A percentile compares a stretch with the other conserved stretches of the same genome.
Evolutionary conservation across 306 rosid species (phyloP).

Genomic region (Cotoneaster glaucophyllus): DNA sequence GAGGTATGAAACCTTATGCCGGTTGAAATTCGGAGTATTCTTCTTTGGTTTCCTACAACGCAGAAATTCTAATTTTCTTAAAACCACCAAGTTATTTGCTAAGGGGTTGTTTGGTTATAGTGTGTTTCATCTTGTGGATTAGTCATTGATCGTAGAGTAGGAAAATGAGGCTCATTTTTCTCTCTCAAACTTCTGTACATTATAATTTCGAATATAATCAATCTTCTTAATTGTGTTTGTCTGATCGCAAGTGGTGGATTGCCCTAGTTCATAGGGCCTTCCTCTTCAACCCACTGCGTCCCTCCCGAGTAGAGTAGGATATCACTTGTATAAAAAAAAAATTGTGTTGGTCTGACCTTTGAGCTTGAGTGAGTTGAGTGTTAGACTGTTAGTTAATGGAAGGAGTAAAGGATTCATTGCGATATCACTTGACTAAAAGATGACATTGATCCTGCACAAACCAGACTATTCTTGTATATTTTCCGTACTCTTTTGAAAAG

Average conservation of each 20-base stretch:
- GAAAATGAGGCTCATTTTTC: not conserved
- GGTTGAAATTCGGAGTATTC: slow-evolving; percentile 20
- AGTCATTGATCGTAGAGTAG: slow-evolving; percentile 1
- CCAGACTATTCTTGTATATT: not conserved
- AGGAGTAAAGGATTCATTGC: not conserved
- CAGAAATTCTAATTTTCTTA: slow-evolving; percentile 4
- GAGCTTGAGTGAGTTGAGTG: not conserved
- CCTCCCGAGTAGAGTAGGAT: no score
- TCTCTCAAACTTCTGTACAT: not conserved
- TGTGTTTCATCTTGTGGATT: not conserved
- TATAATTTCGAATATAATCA: not conserved
- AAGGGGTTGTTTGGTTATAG: slow-evolving; percentile 6
- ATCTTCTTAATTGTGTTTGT: not conserved
- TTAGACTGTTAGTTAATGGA: not conserved
- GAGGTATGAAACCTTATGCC: slow-evolving; percentile 67
- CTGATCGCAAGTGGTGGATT: no score
- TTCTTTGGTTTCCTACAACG: slow-evolving; percentile 23
- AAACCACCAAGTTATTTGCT: slow-evolving; percentile 17
- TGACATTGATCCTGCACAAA: not conserved
- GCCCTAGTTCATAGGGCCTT: no score
- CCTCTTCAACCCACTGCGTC: no score
- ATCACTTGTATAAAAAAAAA: no score
- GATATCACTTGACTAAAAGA: not conserved
- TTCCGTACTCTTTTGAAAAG: not conserved
- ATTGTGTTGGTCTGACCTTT: not conserved